These are phyloP conservation scores for Claviceps paspali DNA, from an alignment of 2,329 filamentous ascomycete genomes.

Conservation along the genomic window DNA sequence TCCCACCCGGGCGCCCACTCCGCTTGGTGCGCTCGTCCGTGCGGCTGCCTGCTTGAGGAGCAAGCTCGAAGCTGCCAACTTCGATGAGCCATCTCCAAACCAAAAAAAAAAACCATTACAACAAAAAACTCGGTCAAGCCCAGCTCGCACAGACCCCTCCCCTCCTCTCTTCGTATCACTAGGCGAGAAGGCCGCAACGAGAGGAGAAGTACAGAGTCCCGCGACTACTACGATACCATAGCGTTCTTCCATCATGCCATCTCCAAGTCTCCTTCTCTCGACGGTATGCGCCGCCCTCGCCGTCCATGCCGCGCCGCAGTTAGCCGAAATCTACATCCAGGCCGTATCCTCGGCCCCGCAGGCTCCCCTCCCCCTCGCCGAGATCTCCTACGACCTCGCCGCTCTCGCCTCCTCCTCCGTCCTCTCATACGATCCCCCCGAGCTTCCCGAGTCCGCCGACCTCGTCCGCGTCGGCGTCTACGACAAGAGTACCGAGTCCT, in stretches of 20 bases:
- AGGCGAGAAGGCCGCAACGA: no score
- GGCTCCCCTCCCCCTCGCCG: constrained; percentile 31
- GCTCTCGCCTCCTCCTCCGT: constrained; percentile 29
- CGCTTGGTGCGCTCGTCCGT: no score
- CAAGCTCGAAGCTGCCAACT: no score
- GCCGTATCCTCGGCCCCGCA: constrained; percentile 23
- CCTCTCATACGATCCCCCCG: constrained; percentile 40
- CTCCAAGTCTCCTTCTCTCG: constrained; percentile 23
- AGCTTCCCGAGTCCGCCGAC: constrained; percentile 27
- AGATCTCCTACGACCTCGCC: constrained; percentile 38
- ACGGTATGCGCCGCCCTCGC: constrained; percentile 27
- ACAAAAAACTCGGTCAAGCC: no score
- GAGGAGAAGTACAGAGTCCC: no score
- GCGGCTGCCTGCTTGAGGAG: no score
- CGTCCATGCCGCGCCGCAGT: constrained; percentile 25
- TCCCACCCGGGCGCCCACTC: no score
- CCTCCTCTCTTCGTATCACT: no score
- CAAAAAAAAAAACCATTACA: no score
- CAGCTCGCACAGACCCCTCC: no score
- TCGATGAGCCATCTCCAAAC: no score
- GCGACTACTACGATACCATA: no score
- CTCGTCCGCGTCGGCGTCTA: constrained; percentile 45
- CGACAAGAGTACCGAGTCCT: constrained; percentile 28
- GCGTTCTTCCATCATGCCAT: constrained; percentile 21
- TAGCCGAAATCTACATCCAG: constrained; percentile 39